These are phyloP conservation scores for Alternaria ventricosa DNA, from an alignment of 2,329 filamentous ascomycete species.

Conservation along the genomic window DNA sequence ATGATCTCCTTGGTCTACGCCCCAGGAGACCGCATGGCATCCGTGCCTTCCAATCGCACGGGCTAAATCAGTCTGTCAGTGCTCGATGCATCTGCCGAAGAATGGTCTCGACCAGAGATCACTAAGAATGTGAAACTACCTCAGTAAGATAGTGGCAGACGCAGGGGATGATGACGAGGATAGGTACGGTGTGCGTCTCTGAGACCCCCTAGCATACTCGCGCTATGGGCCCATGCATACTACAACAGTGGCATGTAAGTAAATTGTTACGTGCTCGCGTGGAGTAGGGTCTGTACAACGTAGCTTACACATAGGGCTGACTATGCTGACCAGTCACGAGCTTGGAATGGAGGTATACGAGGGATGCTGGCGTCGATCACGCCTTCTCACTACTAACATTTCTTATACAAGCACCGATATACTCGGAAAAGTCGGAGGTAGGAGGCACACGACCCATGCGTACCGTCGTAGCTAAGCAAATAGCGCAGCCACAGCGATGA, in stretches of 20 bases:
- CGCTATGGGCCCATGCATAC: background rate
- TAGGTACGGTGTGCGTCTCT: slow-evolving; percentile 5
- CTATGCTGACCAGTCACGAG: slow-evolving; percentile 5
- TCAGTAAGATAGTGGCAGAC: background rate
- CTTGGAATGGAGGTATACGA: background rate
- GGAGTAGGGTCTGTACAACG: background rate
- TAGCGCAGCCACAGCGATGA: background rate
- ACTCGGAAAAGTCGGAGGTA: background rate
- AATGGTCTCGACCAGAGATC: background rate
- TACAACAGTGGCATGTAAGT: background rate
- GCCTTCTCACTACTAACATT: background rate
- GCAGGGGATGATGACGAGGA: background rate
- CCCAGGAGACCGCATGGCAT: background rate
- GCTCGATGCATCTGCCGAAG: slow-evolving; percentile 1
- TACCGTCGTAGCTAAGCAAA: background rate
- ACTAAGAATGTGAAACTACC: slow-evolving; percentile 2
- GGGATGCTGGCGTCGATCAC: slow-evolving; percentile 11
- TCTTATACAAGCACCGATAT: background rate
- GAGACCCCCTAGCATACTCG: slow-evolving; percentile 1
- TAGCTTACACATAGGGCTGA: slow-evolving; percentile 9
- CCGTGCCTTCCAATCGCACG: background rate
- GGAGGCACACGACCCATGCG: background rate
- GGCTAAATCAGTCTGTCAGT: background rate
- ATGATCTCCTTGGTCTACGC: background rate
- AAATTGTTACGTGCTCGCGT: background rate